Evolutionary conservation across 148 eudicot genomes (phyloP).

Genomic region (Rhododendron henanense): DNA sequence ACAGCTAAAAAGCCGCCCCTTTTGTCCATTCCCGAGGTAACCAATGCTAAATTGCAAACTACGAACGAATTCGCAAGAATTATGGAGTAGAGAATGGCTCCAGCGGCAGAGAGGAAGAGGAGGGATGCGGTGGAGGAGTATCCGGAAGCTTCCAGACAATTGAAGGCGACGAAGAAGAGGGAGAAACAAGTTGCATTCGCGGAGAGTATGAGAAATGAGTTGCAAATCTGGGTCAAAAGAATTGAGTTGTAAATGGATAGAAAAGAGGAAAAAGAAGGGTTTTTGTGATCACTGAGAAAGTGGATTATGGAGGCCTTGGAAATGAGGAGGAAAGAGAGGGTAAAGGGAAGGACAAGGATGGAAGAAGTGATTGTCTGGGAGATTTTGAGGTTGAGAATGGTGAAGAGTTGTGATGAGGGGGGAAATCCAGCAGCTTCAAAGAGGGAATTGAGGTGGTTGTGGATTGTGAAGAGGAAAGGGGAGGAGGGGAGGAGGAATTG

Average conservation of each 20-base stretch:
- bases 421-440: slow-evolving; percentile 49
- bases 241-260: slow-evolving; percentile 30
- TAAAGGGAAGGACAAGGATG: slow-evolving; percentile 45
- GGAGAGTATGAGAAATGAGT: slow-evolving; percentile 35
- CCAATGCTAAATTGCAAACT: slow-evolving; percentile 48
- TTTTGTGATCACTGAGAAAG: slow-evolving; percentile 7
- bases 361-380: slow-evolving; percentile 61
- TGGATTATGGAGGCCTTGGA: slow-evolving; percentile 58
- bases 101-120: slow-evolving; percentile 29
- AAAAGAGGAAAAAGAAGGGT: slow-evolving; percentile 19
- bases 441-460: slow-evolving; percentile 35
- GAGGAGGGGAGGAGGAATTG: slow-evolving; percentile 45
- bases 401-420: slow-evolving; percentile 35
- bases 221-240: slow-evolving; percentile 43
- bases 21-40: slow-evolving; percentile 38
- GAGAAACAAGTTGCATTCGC: slow-evolving; percentile 66
- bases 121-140: slow-evolving; percentile 31
- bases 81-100: slow-evolving; percentile 52
- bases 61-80: slow-evolving; percentile 56
- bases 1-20: slow-evolving; percentile 40
- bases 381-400: slow-evolving; percentile 51
- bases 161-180: slow-evolving; percentile 42
- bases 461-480: slow-evolving; percentile 29
- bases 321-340: slow-evolving; percentile 65
- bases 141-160: slow-evolving; percentile 23